phyloP scores from a whole-genome alignment of 2,329 filamentous ascomycete species.

The Zalaria obscura region DNA sequence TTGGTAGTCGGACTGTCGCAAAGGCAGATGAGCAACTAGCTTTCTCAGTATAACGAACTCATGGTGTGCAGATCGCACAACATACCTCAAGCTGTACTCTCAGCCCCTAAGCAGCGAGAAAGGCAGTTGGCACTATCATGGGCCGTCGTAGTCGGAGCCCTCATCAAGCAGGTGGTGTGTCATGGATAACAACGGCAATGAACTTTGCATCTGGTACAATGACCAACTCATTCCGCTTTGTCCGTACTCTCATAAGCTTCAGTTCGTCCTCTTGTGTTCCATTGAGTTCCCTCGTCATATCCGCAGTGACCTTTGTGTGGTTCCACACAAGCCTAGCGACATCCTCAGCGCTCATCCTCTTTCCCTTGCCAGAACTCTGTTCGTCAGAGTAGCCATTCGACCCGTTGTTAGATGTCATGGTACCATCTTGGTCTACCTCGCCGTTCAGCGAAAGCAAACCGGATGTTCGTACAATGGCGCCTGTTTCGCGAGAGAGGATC shows the following conservation, averaged over 20 bases:
- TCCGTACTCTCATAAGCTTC: slow-evolving; percentile 60
- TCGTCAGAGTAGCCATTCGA: slow-evolving; percentile 3
- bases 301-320: slow-evolving; percentile 56
- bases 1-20: slow-evolving; percentile 31
- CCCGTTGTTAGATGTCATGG: slow-evolving; percentile 9
- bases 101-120: too few species aligned
- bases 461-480: slow-evolving; percentile 60
- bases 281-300: slow-evolving; percentile 59
- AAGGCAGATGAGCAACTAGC: too few species aligned
- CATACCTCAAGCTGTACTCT: too few species aligned
- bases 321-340: slow-evolving; percentile 64
- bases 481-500: slow-evolving; percentile 56
- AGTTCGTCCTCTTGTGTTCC: slow-evolving; percentile 62
- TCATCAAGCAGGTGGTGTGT: slow-evolving; percentile 53
- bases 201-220: slow-evolving; percentile 68
- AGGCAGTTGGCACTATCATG: too few species aligned
- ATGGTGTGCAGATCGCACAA: too few species aligned
- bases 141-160: too few species aligned
- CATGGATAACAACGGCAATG: slow-evolving; percentile 65
- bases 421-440: slow-evolving; percentile 28
- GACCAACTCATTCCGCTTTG: slow-evolving; percentile 74
- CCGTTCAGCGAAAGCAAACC: slow-evolving; percentile 51
- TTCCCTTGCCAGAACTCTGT: slow-evolving; percentile 15
- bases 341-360: slow-evolving; percentile 50
- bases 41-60: too few species aligned